Evolutionary conservation across 2,329 filamentous ascomycete genomes (phyloP), one percentile per base, ranked within the genome.

Genomic region (Lachnellula hyalina): DNA sequence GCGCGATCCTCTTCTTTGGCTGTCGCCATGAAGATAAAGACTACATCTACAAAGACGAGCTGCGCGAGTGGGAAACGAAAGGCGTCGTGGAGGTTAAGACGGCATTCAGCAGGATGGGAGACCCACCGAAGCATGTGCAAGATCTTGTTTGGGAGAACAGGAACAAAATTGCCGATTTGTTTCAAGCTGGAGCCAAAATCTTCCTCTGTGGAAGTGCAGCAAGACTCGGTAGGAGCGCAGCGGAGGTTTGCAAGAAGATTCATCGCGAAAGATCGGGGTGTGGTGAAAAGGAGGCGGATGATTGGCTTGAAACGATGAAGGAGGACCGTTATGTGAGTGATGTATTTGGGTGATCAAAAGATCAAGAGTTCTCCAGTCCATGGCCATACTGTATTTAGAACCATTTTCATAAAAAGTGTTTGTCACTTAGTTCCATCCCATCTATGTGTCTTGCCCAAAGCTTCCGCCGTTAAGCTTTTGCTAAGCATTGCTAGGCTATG

Each of bases 1-100:
- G 49, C 23, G 55, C 76, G 0, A 56, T 80, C 4, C 68, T 81
- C 5, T 80, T 79, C 67, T 70, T 76, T 51, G 78, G 77, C 23
- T 79, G 76, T 62, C 72, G 73, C 19, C 59, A 68, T 11, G 70
- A 71, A 7, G 67, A 71, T 2, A 68, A 66, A 28, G 78, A 80
- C 53, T 63, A 70, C 4, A 57, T 80, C 0, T 79, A 79, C 61
- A 51, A 65, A 0, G 67, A 70, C 3, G 70, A 73, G 15, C 65
- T 78, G 11, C 53, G 47, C 17, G 64, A 70, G 28, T 54, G 61
- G n/a, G 59, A 58, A 9, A 40, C 38, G 54, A 35, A 53, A 11
- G 57, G 52, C 15, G 50, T 47, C 23, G 57, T 60, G 6, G 44
- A 57, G n/a, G 46, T 60, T 2, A 53, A 23, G 40, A 36, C 51